Evolutionary conservation across 1,284 basidiomycete species (phyloP), one percentile per base, ranked within the genome.

Genomic region (Erythrobasidium hasegawianum): DNA sequence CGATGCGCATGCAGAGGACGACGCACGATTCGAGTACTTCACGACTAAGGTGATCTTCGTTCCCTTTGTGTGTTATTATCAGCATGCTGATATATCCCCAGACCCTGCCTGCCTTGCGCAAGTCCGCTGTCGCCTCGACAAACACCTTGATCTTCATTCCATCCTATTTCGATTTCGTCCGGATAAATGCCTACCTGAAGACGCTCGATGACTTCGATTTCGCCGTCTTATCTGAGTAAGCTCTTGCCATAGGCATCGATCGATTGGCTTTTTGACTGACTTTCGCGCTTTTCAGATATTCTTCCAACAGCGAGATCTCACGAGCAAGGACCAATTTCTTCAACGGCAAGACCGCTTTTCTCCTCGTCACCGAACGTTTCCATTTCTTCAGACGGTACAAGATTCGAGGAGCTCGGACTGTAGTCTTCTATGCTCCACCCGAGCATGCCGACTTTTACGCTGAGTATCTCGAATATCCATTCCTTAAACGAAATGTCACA

Each of bases 311-410:
- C 76, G 94, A 98, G 68, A 95, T 98, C 70, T 89, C 90, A 0
- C 85, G 93, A 1, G 94, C 94, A 0, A 83, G 96, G 55, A 89
- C 94, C 72, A 85, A 88, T 0, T 98, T 99, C 80, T 97, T 96
- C 82, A 83, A 82, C 49, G 90, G 90, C 59, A 88, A 89, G 74
- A 91, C 88, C 72, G 81, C 87, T 0, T 90, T 97, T 80, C 77
- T 99, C 22, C 81, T 98, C 69, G 82, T 97, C 72, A 97, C 90
- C 68, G 96, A 99, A 77, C 85, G 96, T 20, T 97, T 97, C 81
- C 93, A 98, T 78, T 99, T 98, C 77, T 98, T 94, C 83, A 85
- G 90, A 69, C 83, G 93, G 84, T 96, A 96, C 79, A 90, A 89
- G 72, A 83, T 97, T 53, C 82, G 94, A 71, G 96, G 95, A 8